Conservation (phyloP, 2,329 filamentous ascomycete genomes). For the Leptographium procerum region DNA sequence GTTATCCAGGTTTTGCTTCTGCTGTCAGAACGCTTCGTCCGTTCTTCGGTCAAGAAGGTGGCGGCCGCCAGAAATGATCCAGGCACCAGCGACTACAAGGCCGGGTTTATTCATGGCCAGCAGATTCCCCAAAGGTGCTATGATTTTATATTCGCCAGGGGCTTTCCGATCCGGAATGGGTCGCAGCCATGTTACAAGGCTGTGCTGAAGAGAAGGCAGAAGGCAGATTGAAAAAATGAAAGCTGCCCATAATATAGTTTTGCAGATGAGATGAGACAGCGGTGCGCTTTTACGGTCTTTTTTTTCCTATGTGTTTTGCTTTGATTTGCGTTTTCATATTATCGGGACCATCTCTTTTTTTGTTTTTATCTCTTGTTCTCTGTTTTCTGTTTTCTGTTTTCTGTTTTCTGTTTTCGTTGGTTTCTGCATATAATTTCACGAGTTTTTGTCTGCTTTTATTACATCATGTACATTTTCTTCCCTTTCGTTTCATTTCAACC, state of each 20-base stretch:
- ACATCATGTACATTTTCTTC: neutral
- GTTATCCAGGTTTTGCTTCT: neutral
- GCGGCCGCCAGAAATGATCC: neutral
- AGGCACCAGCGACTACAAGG: neutral
- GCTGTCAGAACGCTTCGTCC: neutral
- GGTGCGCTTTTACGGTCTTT: neutral
- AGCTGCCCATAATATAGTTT: neutral
- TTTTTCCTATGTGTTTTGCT: neutral
- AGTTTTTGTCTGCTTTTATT: neutral
- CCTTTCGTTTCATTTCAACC: neutral
- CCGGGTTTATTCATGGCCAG: too few species aligned
- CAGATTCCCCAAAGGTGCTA: neutral
- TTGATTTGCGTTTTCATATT: too few species aligned
- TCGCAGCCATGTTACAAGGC: neutral
- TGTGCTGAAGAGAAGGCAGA: neutral
- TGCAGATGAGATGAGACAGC: neutral
- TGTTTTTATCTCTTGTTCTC: neutral
- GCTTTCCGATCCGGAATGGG: neutral
- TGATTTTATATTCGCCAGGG: neutral
- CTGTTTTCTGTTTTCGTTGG: neutral
- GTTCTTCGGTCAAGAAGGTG: neutral
- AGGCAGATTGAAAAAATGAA: neutral
- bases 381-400: neutral
- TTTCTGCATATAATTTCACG: too few species aligned
- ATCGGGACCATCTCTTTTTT: too few species aligned